These are phyloP conservation scores for Plenodomus biglobosus DNA, from an alignment of 2,329 filamentous ascomycete species.

Conservation along the genomic window DNA sequence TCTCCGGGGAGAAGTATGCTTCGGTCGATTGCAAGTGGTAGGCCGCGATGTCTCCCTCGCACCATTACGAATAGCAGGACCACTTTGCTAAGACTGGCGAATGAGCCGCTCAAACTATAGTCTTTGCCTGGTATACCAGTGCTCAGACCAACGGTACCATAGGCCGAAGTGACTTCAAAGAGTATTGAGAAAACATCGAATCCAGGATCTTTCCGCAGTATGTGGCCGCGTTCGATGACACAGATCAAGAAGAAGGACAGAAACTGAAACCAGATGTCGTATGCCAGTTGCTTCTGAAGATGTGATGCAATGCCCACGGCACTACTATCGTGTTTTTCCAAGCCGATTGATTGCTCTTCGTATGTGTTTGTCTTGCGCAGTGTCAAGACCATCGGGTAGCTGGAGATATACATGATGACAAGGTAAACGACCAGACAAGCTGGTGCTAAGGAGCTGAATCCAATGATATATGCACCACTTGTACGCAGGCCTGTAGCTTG, in stretches of 20 bases:
- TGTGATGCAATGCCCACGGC: slow-evolving; percentile 46
- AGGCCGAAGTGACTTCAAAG: slow-evolving; percentile 61
- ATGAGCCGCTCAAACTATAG: slow-evolving; percentile 59
- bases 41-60: slow-evolving; percentile 30
- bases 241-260: slow-evolving; percentile 62
- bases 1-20: slow-evolving; percentile 38
- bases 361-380: slow-evolving; percentile 72
- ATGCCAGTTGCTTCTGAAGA: slow-evolving; percentile 64
- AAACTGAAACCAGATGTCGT: slow-evolving; percentile 68
- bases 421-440: slow-evolving; percentile 63
- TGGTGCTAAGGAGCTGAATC: slow-evolving; percentile 58
- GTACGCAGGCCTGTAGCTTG: slow-evolving; percentile 63
- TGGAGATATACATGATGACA: slow-evolving; percentile 68
- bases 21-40: slow-evolving; percentile 36
- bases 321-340: slow-evolving; percentile 47
- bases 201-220: slow-evolving; percentile 43
- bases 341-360: slow-evolving; percentile 67
- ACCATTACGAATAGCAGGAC: slow-evolving; percentile 61
- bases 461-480: slow-evolving; percentile 67
- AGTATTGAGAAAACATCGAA: slow-evolving; percentile 42
- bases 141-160: slow-evolving; percentile 64
- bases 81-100: slow-evolving; percentile 60
- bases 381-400: slow-evolving; percentile 64
- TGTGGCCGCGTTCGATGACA: slow-evolving; percentile 61
- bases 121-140: slow-evolving; percentile 57